A percentile compares a stretch with the other conserved stretches of the same genome.
Conservation (phyloP, 148 eudicot species). For the Cornus kousa region DNA sequence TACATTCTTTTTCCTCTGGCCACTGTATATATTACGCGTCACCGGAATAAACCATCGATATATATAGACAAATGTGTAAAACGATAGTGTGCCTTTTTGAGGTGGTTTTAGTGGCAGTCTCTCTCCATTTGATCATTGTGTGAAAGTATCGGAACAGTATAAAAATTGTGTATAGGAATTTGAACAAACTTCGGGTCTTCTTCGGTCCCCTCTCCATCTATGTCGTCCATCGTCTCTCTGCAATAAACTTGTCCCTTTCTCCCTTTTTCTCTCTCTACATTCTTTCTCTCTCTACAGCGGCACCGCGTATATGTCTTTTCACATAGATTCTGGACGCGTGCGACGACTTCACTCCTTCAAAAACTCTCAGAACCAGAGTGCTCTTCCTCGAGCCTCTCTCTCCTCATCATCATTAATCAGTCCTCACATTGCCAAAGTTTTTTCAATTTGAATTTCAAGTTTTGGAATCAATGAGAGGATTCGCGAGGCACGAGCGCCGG, state of each 20-base stretch:
- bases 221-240: not conserved
- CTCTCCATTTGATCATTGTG: not conserved
- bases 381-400: not conserved
- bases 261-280: not conserved
- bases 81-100: not conserved
- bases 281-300: slow-evolving; percentile 9
- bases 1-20: not conserved
- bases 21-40: not conserved
- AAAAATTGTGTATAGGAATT: too few relatives aligned
- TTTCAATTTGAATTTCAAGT: not conserved
- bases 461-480: slow-evolving; percentile 20
- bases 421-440: not conserved
- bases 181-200: not conserved
- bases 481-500: slow-evolving; percentile 40
- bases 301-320: slow-evolving; percentile 18
- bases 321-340: slow-evolving; percentile 22
- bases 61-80: not conserved
- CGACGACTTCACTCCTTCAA: slow-evolving; percentile 4
- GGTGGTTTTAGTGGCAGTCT: not conserved
- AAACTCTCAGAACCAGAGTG: not conserved
- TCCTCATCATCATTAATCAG: not conserved
- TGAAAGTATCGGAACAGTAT: not conserved
- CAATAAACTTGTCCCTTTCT: not conserved
- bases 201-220: not conserved
- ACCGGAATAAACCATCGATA: not conserved